Base-by-base conservation (phyloP, 2,329 filamentous ascomycete species). In the Westerdykella sp. region DNA sequence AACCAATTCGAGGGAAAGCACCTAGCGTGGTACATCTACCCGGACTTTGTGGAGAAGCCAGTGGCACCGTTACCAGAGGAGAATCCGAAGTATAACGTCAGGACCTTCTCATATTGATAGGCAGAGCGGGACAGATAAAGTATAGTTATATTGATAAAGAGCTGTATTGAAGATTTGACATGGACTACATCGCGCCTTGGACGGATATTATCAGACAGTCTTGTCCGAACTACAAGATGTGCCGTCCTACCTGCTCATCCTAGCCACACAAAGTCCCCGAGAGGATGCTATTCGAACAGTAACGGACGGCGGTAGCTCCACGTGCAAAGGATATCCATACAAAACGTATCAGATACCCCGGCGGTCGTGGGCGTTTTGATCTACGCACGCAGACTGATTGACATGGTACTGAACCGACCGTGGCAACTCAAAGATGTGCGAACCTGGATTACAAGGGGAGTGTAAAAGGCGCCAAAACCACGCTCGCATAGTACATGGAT, bases 401-500 rank as follows among this genome's bases (percentile, higher is more conserved):
- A 82, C 87, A 89, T 80, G 80, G 81, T 83, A 91, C 79, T 79
- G 85, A 49, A 54, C 53, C 58, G 59, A 72, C 81, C 78, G 79
- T 89, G 87, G 79, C 87, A 95, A 93, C 89, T 95, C 85, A 95
- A 95, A 84, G 85, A 86, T 84, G 85, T 91, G 88, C 88, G 85
- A 66, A 51, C 42, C 18, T 32, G 14, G 30, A 34, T 22, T 25
- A 21, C 16, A 21, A 14, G 15, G 36, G 4, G 9, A 6, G n/a
- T 18, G 18, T 40, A 31, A 32, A 37, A 15, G 10, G 31, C 28
- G 16, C 12, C 16, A 38, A 12, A 30, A 40, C 22, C 18, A 30
- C 14, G 15, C 38, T 39, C 13, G 30, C 21, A 32, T 18, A 54
- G 54, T 45, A 44, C 44, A 43, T 34, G 15, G 45, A 34, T 22